Evolutionary conservation across 768 basidiomycete species (phyloP).

Genomic region (Suillus subluteus): DNA sequence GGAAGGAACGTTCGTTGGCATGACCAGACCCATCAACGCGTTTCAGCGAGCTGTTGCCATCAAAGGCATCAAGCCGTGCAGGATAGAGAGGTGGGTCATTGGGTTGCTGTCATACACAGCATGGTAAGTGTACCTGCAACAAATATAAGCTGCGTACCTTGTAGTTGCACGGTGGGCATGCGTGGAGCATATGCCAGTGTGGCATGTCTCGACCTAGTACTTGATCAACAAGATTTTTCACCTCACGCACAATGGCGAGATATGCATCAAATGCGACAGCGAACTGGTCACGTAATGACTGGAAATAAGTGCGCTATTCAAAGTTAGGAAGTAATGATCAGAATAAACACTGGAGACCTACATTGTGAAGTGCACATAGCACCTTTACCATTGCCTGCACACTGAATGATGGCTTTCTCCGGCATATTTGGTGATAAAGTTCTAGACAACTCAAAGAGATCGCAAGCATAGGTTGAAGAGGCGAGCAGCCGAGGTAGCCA

Average conservation of each 20-base stretch:
- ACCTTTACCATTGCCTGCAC: too few species aligned
- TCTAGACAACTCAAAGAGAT: too few species aligned
- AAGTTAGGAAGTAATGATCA: too few species aligned
- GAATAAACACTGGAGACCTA: too few species aligned
- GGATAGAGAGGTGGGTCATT: slow-evolving; percentile 33
- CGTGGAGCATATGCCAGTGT: slow-evolving; percentile 34
- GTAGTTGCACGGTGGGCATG: slow-evolving; percentile 43
- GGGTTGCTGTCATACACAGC: slow-evolving; percentile 1
- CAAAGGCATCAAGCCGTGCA: slow-evolving; percentile 10
- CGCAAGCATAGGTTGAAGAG: too few species aligned
- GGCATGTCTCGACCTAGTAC: slow-evolving; percentile 30
- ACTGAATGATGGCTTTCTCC: too few species aligned
- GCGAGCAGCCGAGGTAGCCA: too few species aligned
- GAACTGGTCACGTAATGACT: too few species aligned
- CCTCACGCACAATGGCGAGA: slow-evolving; percentile 27
- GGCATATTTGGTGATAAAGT: too few species aligned
- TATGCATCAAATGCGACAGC: slow-evolving; percentile 44
- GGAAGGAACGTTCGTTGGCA: slow-evolving; percentile 22
- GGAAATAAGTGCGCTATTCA: too few species aligned
- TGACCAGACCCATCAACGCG: slow-evolving; percentile 25
- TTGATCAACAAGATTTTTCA: slow-evolving; percentile 25
- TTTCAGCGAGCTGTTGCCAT: slow-evolving; percentile 30
- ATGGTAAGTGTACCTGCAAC: not conserved
- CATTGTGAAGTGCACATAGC: too few species aligned
- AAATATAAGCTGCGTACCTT: slow-evolving; percentile 24